These are phyloP conservation scores for Conoideocrella luteorostrata DNA, from an alignment of 2,329 filamentous ascomycete genomes.

Conservation along the genomic window DNA sequence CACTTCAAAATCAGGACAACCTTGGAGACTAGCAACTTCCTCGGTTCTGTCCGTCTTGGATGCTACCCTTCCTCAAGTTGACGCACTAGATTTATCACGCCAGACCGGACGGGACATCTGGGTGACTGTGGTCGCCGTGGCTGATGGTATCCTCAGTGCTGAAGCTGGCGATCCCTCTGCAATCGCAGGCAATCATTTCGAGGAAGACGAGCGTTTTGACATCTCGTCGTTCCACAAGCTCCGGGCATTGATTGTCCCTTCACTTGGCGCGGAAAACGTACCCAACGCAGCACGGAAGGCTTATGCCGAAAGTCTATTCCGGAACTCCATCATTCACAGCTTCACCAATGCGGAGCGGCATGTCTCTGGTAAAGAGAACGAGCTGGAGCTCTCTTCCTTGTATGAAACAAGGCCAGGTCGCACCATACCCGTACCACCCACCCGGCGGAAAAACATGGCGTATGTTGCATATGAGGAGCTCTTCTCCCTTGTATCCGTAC, in stretches of 20 bases:
- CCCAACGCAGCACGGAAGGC: conserved; percentile 59
- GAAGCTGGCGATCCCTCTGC: conserved; percentile 44
- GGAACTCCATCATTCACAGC: conserved; percentile 72
- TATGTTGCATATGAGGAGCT: conserved; percentile 79
- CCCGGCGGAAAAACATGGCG: conserved; percentile 62
- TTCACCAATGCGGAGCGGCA: conserved; percentile 49
- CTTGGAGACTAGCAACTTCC: conserved; percentile 77
- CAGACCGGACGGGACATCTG: conserved; percentile 56
- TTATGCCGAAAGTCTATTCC: conserved; percentile 73
- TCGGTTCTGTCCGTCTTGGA: conserved; percentile 63
- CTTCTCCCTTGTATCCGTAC: conserved; percentile 56
- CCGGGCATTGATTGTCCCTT: conserved; percentile 64
- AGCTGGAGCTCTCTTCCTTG: conserved; percentile 50
- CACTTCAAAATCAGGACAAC: conserved; percentile 60
- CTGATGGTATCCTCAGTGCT: conserved; percentile 63
- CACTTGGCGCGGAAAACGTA: conserved; percentile 60
- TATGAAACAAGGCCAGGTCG: conserved; percentile 62
- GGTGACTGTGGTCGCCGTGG: conserved; percentile 58
- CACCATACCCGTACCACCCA: conserved; percentile 62
- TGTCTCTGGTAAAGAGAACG: conserved; percentile 40
- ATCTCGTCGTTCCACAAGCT: conserved; percentile 66
- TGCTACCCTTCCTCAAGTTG: conserved; percentile 56
- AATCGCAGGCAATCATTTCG: conserved; percentile 43
- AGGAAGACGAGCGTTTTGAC: conserved; percentile 74
- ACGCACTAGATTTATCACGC: conserved; percentile 38